A percentile compares a stretch with the other conserved stretches of the same genome.
phyloP scores from a whole-genome alignment of 768 basidiomycete species.

The Suillus variegatus region DNA sequence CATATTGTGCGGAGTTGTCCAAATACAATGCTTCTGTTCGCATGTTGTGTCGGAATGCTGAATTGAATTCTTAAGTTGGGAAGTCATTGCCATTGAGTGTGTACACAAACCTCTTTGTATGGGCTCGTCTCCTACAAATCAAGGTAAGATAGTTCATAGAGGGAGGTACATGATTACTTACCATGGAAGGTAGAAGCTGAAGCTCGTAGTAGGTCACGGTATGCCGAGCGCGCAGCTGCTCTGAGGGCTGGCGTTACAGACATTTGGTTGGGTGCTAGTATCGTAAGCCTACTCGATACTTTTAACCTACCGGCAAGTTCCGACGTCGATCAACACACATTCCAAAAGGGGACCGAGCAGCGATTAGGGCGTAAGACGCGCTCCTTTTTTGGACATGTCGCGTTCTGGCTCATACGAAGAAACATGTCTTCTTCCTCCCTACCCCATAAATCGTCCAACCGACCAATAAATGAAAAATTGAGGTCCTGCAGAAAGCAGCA shows the following conservation, averaged over 20 bases:
- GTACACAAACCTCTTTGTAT: slow-evolving; percentile 51
- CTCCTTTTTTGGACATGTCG: slow-evolving; percentile 39
- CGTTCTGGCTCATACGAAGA: slow-evolving; percentile 21
- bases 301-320: slow-evolving; percentile 14
- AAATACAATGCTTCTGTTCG: slow-evolving; percentile 51
- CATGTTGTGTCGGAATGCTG: slow-evolving; percentile 77
- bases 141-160: neutral
- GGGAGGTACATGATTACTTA: slow-evolving; percentile 20
- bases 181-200: slow-evolving; percentile 69
- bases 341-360: slow-evolving; percentile 21
- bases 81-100: neutral
- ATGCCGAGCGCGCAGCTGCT: slow-evolving; percentile 72
- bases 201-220: slow-evolving; percentile 70
- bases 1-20: slow-evolving; percentile 40
- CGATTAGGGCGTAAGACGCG: slow-evolving; percentile 38
- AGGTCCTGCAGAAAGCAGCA: slow-evolving; percentile 18
- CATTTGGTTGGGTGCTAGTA: slow-evolving; percentile 29
- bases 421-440: slow-evolving; percentile 32
- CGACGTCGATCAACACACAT: slow-evolving; percentile 32
- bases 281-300: slow-evolving; percentile 4
- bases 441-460: slow-evolving; percentile 30
- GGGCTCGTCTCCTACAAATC: slow-evolving; percentile 51
- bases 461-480: slow-evolving; percentile 29
- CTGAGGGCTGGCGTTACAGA: slow-evolving; percentile 55
- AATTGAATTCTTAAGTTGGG: neutral